A percentile compares a stretch with the other conserved stretches of the same genome.
Conservation (phyloP, 768 basidiomycete genomes). For the Trametes cingulata region DNA sequence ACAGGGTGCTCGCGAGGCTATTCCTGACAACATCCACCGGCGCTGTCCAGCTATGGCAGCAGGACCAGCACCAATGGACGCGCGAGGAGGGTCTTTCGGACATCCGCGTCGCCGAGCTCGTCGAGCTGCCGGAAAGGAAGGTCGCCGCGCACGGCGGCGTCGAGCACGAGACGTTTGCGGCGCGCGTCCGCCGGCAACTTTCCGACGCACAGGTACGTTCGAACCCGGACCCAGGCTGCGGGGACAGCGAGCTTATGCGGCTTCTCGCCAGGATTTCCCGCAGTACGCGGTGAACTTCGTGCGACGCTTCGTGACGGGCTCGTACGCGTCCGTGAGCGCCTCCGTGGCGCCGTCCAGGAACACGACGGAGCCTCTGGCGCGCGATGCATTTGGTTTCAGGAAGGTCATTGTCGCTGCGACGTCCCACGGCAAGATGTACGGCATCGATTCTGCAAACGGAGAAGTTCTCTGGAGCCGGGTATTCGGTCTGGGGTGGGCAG, state of each 20-base stretch:
- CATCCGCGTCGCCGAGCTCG: constrained; percentile 63
- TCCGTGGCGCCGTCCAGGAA: constrained; percentile 36
- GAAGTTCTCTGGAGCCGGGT: constrained; percentile 77
- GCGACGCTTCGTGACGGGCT: constrained; percentile 70
- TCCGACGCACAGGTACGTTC: constrained; percentile 56
- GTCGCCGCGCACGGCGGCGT: constrained; percentile 35
- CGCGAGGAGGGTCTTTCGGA: constrained; percentile 79
- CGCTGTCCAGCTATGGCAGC: constrained; percentile 72
- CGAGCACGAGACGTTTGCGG: constrained; percentile 49
- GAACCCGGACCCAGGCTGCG: neutral
- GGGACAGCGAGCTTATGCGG: neutral
- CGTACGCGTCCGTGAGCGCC: constrained; percentile 53
- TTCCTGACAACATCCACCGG: constrained; percentile 75
- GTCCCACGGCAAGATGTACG: constrained; percentile 72
- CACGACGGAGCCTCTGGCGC: constrained; percentile 43
- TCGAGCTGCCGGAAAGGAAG: constrained; percentile 73
- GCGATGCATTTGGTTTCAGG: constrained; percentile 85
- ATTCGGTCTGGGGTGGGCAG: constrained; percentile 72
- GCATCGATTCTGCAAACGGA: constrained; percentile 79
- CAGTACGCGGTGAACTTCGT: constrained; percentile 65
- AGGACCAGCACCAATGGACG: constrained; percentile 63
- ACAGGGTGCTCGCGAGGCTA: constrained; percentile 42
- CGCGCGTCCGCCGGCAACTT: constrained; percentile 57
- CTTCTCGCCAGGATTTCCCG: constrained; percentile 59
- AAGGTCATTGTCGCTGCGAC: constrained; percentile 80